These are phyloP conservation scores for Rhododendron simsii DNA, from an alignment of 148 eudicot genomes.

Conservation along the genomic window DNA sequence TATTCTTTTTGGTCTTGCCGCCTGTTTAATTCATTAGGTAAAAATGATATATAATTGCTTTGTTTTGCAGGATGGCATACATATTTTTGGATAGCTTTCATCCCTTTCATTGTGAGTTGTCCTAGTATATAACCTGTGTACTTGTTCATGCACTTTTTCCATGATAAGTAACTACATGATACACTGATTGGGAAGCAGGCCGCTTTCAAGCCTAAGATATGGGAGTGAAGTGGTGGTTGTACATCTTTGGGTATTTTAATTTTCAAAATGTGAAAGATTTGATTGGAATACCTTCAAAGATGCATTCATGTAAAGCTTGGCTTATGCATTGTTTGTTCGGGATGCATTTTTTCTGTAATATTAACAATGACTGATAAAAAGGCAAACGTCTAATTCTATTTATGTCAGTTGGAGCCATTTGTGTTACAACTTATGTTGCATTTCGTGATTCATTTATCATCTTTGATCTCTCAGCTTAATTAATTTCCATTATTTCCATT, in stretches of 20 bases:
- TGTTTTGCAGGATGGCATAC: slow-evolving; percentile 84
- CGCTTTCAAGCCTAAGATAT: background rate
- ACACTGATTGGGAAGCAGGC: background rate
- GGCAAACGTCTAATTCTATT: background rate
- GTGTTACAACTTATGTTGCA: background rate
- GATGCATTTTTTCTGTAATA: background rate
- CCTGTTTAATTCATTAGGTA: background rate
- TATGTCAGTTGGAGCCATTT: background rate
- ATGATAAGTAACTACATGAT: background rate
- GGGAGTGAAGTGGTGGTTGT: background rate
- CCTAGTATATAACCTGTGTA: background rate
- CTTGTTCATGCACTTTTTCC: background rate
- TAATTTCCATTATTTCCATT: background rate
- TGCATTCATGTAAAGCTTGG: background rate
- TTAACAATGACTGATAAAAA: background rate
- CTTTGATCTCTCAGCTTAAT: background rate
- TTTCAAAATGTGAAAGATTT: background rate
- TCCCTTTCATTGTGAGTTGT: slow-evolving; percentile 43
- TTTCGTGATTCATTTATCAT: background rate
- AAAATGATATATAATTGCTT: background rate
- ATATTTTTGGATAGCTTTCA: slow-evolving; percentile 91
- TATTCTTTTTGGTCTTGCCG: background rate
- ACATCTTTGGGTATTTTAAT: background rate
- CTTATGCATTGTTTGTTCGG: background rate
- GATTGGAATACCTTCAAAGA: background rate